Evolutionary conservation across 169 alveolate species (phyloP).

Genomic region (Cyclospora cayetanensis): DNA sequence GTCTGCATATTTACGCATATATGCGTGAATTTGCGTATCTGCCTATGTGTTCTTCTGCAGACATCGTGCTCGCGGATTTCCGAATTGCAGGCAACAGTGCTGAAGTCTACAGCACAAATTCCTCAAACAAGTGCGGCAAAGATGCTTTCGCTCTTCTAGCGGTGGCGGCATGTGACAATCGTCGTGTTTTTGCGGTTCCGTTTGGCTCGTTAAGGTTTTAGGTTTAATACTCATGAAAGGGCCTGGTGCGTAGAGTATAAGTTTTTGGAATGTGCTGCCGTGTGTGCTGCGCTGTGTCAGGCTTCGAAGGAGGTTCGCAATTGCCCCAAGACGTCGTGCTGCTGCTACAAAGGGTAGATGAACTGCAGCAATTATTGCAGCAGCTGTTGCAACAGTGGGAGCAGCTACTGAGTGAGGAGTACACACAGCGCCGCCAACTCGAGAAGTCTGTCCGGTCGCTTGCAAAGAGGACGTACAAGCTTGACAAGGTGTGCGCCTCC

Average conservation of each 20-base stretch:
- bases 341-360: slow-evolving; percentile 28
- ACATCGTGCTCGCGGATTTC: background rate
- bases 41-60: background rate
- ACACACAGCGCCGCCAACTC: slow-evolving; percentile 73
- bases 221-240: no score
- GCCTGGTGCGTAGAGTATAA: background rate
- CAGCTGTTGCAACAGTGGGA: slow-evolving; percentile 66
- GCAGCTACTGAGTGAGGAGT: slow-evolving; percentile 76
- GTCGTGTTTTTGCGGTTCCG: background rate
- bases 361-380: slow-evolving; percentile 21
- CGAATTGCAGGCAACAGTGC: background rate
- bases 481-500: slow-evolving; percentile 80
- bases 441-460: slow-evolving; percentile 76
- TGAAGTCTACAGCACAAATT: background rate
- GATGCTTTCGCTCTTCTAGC: background rate
- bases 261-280: background rate
- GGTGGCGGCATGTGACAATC: background rate
- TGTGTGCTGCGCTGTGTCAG: background rate
- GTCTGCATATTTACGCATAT: background rate
- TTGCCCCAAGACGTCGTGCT: background rate
- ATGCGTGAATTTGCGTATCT: background rate
- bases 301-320: background rate
- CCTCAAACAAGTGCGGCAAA: background rate
- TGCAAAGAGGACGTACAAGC: slow-evolving; percentile 79
- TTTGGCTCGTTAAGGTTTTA: background rate